phyloP scores from a whole-genome alignment of 768 basidiomycete genomes.

The Megacollybia marginata region DNA sequence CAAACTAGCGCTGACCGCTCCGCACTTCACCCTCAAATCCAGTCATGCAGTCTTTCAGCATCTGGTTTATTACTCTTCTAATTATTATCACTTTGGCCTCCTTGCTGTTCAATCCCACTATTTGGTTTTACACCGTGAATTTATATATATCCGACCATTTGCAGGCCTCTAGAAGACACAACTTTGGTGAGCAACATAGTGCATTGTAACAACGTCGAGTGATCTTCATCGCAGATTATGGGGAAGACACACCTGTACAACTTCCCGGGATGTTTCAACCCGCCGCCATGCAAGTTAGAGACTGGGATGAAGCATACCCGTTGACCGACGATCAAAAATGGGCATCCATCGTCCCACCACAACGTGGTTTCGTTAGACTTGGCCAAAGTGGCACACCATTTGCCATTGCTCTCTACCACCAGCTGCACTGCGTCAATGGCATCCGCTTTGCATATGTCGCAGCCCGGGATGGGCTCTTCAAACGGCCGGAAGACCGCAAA shows the following conservation, averaged over 20 bases:
- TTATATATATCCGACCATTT: too few species aligned
- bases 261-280: neutral
- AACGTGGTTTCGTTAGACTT: constrained; percentile 8
- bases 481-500: constrained; percentile 1
- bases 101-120: too few species aligned
- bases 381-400: constrained; percentile 16
- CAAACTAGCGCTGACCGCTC: too few species aligned
- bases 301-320: constrained; percentile 1
- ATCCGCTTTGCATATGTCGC: constrained; percentile 10
- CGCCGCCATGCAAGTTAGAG: neutral
- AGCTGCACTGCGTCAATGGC: constrained; percentile 22
- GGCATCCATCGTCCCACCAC: constrained; percentile 6
- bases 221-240: neutral
- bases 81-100: too few species aligned
- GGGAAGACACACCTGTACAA: neutral
- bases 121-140: too few species aligned
- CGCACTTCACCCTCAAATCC: too few species aligned
- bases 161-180: too few species aligned
- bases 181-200: too few species aligned
- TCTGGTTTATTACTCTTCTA: too few species aligned
- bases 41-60: too few species aligned
- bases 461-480: constrained; percentile 9
- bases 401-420: constrained; percentile 20
- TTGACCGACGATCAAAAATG: constrained; percentile 5
- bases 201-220: too few species aligned